phyloP scores from a whole-genome alignment of 169 alveolate species.

The Cryptosporidium sp. region DNA sequence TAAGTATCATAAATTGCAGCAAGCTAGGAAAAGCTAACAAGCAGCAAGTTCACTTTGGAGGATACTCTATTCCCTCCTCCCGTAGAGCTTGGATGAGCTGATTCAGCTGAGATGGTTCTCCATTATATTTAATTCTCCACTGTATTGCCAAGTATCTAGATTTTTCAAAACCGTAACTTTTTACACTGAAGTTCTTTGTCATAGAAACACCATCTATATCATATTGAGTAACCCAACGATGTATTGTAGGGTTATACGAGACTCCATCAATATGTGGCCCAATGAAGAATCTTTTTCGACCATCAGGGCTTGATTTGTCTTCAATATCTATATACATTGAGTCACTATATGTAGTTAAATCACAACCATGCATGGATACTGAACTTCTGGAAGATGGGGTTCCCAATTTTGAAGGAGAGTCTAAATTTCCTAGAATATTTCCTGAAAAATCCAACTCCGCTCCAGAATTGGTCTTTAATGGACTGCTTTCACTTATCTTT shows the following conservation, averaged over 20 bases:
- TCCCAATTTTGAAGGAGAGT: neutral
- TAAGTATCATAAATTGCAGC: constrained; percentile 2
- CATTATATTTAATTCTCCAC: constrained; percentile 60
- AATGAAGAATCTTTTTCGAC: constrained; percentile 63
- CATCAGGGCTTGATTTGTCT: constrained; percentile 33
- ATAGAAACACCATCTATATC: constrained; percentile 51
- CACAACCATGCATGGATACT: constrained; percentile 1
- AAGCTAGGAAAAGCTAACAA: neutral
- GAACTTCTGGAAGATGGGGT: constrained; percentile 27
- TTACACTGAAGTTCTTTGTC: constrained; percentile 62
- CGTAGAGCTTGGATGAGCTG: constrained; percentile 49
- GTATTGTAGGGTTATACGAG: constrained; percentile 39
- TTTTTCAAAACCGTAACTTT: constrained; percentile 73
- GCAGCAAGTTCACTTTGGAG: constrained; percentile 46
- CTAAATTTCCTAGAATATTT: neutral
- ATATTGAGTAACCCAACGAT: constrained; percentile 76
- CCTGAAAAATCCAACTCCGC: neutral
- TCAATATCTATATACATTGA: constrained; percentile 59
- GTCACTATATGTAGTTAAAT: neutral
- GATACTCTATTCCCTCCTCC: constrained; percentile 65
- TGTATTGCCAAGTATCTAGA: constrained; percentile 66
- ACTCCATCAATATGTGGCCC: constrained; percentile 72
- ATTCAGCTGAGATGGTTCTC: constrained; percentile 64
- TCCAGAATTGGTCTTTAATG: neutral
- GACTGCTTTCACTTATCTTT: neutral